Evolutionary conservation across 2,329 filamentous ascomycete species (phyloP).

Genomic region (Cercospora sp.): DNA sequence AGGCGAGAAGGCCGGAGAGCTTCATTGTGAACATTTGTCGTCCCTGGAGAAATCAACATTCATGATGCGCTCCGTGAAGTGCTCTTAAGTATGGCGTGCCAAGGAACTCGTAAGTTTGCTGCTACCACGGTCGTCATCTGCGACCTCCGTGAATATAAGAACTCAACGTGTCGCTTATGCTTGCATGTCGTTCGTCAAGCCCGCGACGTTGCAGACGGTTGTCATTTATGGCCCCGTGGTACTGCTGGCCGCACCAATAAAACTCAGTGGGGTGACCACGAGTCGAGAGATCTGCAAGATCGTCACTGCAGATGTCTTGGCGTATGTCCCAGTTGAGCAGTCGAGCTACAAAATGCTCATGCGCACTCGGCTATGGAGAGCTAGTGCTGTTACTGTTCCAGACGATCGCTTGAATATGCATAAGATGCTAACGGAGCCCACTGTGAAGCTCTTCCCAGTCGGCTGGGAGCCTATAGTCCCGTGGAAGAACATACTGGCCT

Average conservation of each 20-base stretch:
- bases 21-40: neutral
- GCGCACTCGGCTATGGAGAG: neutral
- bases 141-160: neutral
- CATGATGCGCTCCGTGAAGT: neutral
- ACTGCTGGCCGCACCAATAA: neutral
- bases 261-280: neutral
- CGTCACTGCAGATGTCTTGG: neutral
- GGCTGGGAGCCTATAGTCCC: constrained; percentile 40
- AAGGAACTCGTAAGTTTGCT: neutral
- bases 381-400: neutral
- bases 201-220: neutral
- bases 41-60: too few relatives aligned
- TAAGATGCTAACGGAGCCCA: neutral
- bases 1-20: neutral
- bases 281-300: neutral
- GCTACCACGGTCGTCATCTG: neutral
- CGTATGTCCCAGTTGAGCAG: neutral
- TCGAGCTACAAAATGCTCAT: neutral
- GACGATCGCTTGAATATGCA: neutral
- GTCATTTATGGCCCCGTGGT: neutral
- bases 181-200: neutral
- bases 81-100: neutral
- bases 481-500: constrained; percentile 45
- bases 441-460: constrained; percentile 12
- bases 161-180: neutral